phyloP scores from a whole-genome alignment of 768 basidiomycete species.

The Boletus tomentosulus region DNA sequence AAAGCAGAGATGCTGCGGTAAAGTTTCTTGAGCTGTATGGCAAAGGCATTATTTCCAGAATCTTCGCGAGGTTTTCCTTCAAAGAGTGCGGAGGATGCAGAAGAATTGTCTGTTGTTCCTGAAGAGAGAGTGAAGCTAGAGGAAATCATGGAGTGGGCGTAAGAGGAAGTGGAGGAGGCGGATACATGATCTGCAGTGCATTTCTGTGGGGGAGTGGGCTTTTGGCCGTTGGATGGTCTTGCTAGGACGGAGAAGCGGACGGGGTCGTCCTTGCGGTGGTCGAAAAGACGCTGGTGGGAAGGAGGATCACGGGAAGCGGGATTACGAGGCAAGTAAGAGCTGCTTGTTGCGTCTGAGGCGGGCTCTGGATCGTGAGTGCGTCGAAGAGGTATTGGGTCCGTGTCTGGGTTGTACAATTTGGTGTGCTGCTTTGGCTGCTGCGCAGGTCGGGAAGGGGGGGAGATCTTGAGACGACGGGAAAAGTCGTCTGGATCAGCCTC shows the following conservation, averaged over 20 bases:
- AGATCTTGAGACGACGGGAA: constrained; percentile 66
- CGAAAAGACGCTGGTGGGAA: constrained; percentile 63
- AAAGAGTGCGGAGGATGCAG: constrained; percentile 66
- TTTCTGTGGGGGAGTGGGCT: constrained; percentile 52
- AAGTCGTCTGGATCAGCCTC: constrained; percentile 73
- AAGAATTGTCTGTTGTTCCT: constrained; percentile 68
- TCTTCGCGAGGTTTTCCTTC: constrained; percentile 52
- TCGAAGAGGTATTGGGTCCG: constrained; percentile 60
- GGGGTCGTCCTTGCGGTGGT: constrained; percentile 89
- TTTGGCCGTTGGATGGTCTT: constrained; percentile 40
- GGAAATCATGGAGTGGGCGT: constrained; percentile 63
- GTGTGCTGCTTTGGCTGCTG: constrained; percentile 33
- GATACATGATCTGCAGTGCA: constrained; percentile 68
- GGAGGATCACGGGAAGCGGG: constrained; percentile 31
- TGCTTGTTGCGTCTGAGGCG: constrained; percentile 54
- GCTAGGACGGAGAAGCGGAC: constrained; percentile 72
- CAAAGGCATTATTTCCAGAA: constrained; percentile 62
- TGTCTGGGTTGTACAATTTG: constrained; percentile 71
- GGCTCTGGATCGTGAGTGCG: constrained; percentile 62
- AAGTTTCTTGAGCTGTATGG: constrained; percentile 70
- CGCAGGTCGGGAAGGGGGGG: constrained; percentile 42
- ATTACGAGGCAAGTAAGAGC: constrained; percentile 40
- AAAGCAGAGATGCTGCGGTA: constrained; percentile 80
- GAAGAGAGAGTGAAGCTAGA: constrained; percentile 74
- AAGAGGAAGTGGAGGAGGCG: constrained; percentile 71